phyloP scores from a whole-genome alignment of 169 alveolate genomes.

The Eimeria acervulina region DNA sequence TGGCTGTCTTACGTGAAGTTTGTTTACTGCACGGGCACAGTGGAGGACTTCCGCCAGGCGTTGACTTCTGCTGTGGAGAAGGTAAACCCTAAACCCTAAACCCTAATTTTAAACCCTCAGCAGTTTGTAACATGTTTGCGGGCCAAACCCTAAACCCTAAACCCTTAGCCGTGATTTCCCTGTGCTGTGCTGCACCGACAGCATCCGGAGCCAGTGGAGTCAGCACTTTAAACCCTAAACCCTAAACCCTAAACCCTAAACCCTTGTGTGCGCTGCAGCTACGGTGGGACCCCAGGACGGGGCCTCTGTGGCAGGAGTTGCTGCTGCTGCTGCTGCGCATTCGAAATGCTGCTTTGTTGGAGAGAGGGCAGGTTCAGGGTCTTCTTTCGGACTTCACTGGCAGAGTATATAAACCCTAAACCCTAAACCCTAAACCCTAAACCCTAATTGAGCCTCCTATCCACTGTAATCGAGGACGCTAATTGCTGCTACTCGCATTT shows the following conservation, averaged over 20 bases:
- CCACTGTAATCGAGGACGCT: not conserved
- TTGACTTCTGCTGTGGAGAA: slow-evolving; percentile 28
- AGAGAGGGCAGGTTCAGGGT: slow-evolving; percentile 25
- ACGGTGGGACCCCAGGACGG: too few relatives aligned
- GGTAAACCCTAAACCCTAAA: not conserved
- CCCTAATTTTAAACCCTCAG: not conserved
- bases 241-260: slow-evolving; percentile 18
- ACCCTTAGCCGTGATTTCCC: not conserved
- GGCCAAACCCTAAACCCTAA: not conserved
- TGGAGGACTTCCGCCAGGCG: slow-evolving; percentile 20
- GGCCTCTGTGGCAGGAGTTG: slow-evolving; percentile 49
- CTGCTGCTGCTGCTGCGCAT: slow-evolving; percentile 10
- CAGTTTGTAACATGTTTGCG: not conserved
- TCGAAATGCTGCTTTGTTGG: slow-evolving; percentile 1
- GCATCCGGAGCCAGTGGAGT: not conserved
- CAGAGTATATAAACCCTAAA: not conserved
- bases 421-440: not conserved
- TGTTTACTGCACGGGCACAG: slow-evolving; percentile 37
- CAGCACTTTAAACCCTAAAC: not conserved
- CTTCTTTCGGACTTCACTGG: slow-evolving; percentile 25
- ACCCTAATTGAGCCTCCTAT: not conserved
- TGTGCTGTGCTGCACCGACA: not conserved
- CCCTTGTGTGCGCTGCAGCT: not conserved
- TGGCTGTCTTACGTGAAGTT: slow-evolving; percentile 12
- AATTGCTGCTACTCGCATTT: too few relatives aligned